These are phyloP conservation scores for Ramaria rubella DNA, from an alignment of 768 basidiomycete genomes.

Conservation along the genomic window DNA sequence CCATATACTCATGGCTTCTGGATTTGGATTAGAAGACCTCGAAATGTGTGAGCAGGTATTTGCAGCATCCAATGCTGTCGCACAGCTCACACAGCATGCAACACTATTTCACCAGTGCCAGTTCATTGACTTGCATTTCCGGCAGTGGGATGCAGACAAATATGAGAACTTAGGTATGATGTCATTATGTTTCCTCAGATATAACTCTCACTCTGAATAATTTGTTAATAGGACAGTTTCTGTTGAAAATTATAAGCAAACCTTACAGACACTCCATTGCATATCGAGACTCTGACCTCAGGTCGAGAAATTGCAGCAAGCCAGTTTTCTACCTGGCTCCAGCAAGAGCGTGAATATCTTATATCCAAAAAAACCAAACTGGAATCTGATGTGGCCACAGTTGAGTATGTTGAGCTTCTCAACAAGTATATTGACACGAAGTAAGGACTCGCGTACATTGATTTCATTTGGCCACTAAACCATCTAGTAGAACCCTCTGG, in stretches of 20 bases:
- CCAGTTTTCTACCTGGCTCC: not conserved
- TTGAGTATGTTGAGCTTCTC: not conserved
- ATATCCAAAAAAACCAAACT: not conserved
- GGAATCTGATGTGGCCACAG: not conserved
- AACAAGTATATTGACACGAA: not conserved
- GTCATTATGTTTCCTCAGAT: too few relatives aligned
- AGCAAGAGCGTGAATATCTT: not conserved
- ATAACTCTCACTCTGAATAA: not conserved
- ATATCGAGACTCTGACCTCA: not conserved
- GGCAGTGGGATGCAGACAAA: conserved; percentile 30
- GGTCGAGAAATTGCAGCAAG: not conserved
- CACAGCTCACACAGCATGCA: conserved; percentile 16
- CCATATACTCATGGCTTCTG: not conserved
- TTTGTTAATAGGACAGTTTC: not conserved
- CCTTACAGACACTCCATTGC: not conserved
- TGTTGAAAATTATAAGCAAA: not conserved
- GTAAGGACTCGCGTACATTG: not conserved
- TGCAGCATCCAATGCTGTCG: not conserved
- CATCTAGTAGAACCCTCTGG: not conserved
- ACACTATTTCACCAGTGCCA: conserved; percentile 21
- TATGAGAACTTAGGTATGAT: conserved; percentile 26
- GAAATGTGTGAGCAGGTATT: not conserved
- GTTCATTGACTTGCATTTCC: conserved; percentile 27
- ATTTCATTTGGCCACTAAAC: not conserved
- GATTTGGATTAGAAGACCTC: too few relatives aligned